Conservation (phyloP, 1,284 basidiomycete species). For the Trichosporon inkin region DNA sequence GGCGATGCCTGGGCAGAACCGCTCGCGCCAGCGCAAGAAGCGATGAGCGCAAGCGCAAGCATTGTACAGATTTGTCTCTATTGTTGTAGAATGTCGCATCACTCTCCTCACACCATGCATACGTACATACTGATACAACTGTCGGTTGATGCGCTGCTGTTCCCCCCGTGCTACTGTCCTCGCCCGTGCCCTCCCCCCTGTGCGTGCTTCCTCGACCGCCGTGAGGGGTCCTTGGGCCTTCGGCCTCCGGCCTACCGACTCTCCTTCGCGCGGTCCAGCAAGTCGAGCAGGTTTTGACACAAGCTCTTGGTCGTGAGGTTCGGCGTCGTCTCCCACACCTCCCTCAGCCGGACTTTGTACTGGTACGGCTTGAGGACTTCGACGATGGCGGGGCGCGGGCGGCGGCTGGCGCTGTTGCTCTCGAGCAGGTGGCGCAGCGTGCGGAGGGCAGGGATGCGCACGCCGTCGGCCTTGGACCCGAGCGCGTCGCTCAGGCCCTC, state of each 20-base stretch:
- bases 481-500: conserved; percentile 33
- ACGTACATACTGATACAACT: no score
- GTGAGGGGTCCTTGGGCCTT: no score
- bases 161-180: no score
- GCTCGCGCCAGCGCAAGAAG: conserved; percentile 27
- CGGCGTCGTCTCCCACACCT: conserved; percentile 28
- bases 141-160: neutral
- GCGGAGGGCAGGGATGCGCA: conserved; percentile 42
- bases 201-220: no score
- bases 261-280: conserved; percentile 28
- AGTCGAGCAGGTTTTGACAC: conserved; percentile 29
- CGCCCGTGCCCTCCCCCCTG: no score
- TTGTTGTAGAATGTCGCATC: no score
- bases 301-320: conserved; percentile 27
- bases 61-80: neutral
- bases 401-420: conserved; percentile 30
- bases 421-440: conserved; percentile 43
- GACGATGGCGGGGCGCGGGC: conserved; percentile 38
- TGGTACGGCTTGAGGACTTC: conserved; percentile 44
- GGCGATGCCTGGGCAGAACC: conserved; percentile 37
- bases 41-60: neutral
- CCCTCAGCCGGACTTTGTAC: conserved; percentile 32
- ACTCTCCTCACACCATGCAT: no score
- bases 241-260: neutral
- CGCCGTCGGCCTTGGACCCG: conserved; percentile 21